These are phyloP conservation scores for Dioszegia hungarica DNA, from an alignment of 768 basidiomycete genomes.

Conservation along the genomic window DNA sequence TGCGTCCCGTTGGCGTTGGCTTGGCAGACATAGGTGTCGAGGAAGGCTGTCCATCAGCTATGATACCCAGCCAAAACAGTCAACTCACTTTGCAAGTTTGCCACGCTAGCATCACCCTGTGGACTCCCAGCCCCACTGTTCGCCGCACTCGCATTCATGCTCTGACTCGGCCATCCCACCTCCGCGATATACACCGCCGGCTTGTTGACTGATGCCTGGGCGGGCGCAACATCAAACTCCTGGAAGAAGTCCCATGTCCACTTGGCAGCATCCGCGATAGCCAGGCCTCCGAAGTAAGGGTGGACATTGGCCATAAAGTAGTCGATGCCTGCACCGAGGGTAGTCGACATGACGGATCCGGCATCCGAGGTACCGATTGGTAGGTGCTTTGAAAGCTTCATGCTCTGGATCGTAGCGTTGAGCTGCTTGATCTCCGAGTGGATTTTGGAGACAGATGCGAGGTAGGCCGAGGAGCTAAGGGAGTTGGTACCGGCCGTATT, in stretches of 20 bases:
- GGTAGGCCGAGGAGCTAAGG: slow-evolving; percentile 30
- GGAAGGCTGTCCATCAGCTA: slow-evolving; percentile 53
- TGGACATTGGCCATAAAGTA: slow-evolving; percentile 75
- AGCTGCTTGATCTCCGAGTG: slow-evolving; percentile 56
- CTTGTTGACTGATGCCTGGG: slow-evolving; percentile 60
- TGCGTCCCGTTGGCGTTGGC: slow-evolving; percentile 74
- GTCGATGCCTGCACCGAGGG: slow-evolving; percentile 55
- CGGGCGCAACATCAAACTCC: slow-evolving; percentile 59
- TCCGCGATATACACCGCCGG: slow-evolving; percentile 89
- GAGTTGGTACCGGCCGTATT: slow-evolving; percentile 51
- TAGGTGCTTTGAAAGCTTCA: slow-evolving; percentile 61
- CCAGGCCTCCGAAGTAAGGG: slow-evolving; percentile 73
- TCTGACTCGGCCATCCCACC: slow-evolving; percentile 57
- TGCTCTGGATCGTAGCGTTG: slow-evolving; percentile 51
- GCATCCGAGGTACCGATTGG: slow-evolving; percentile 79
- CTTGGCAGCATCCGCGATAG: slow-evolving; percentile 61
- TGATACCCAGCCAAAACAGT: neutral
- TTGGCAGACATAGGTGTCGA: slow-evolving; percentile 81
- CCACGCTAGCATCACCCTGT: slow-evolving; percentile 51
- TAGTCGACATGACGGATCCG: slow-evolving; percentile 72
- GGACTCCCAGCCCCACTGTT: slow-evolving; percentile 68
- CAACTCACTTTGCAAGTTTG: slow-evolving; percentile 53
- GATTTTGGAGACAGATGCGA: slow-evolving; percentile 59
- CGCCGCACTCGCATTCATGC: slow-evolving; percentile 48
- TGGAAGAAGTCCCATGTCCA: slow-evolving; percentile 84